Evolutionary conservation across 257 asterid genomes (phyloP), one percentile per base, ranked within the genome.

Genomic region (Solanum pimpinellifolium): DNA sequence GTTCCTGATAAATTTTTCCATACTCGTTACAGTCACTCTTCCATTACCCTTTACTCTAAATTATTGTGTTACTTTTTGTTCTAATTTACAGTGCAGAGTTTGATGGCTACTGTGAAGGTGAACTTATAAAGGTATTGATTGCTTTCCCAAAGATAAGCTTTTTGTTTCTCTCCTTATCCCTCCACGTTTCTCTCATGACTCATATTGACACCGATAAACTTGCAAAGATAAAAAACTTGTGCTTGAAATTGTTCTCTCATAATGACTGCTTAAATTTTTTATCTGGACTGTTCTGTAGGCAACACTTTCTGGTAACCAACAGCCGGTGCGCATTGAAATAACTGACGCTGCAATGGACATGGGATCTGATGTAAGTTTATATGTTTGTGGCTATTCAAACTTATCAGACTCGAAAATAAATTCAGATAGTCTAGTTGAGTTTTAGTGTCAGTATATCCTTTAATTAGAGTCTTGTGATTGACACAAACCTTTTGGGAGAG

Each of bases 261-360:
- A 13, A 41, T 70, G 81, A 52, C 80, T 86, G 62, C 84, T 60
- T 83, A 62, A 37, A 52, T 86, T 69, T 65, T 65, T 89, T 49
- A 41, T 31, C 49, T 76, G 25, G 29, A 21, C 29, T 49, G 21
- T 21, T 89, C 87, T 88, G 59, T 90, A 95, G 98, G 99, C 95
- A 89, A 97, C 99, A 10, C 96, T 95, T 46, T 92, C 98, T 35
- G 99, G 98, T 74, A 97, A 97, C 90, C 99, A 95, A 89, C 98
- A 97, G 87, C 99, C 99, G 1, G 92, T 97, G 74, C 95, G 98
- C 76, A 94, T 95, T 89, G 98, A 97, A 89, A 97, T 95, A 88
- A 97, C 99, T 4, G 98, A 96, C 65, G 97, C 98, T 86, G 99
- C 99, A 85, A 97, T 97, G 98, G 98, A 92, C 86, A 91, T 95